A percentile compares a stretch with the other conserved stretches of the same genome.
Conservation (phyloP, 306 rosid genomes). For the Luffa acutangula region DNA sequence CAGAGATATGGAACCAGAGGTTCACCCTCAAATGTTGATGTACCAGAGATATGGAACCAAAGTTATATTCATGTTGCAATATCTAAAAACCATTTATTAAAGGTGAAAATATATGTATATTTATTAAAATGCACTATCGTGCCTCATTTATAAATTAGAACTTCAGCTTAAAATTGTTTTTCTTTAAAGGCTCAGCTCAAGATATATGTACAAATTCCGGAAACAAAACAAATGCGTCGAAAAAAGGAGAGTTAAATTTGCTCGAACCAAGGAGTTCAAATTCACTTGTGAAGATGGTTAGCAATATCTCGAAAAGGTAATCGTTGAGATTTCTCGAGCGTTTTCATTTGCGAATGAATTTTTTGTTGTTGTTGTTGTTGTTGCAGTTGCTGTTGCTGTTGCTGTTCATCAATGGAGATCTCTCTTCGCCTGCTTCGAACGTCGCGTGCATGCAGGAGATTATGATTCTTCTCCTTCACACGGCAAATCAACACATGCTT, state of each 20-base stretch:
- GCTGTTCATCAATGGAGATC: slow-evolving; percentile 22
- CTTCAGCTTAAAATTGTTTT: neutral
- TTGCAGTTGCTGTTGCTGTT: slow-evolving; percentile 16
- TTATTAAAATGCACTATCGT: too few species aligned
- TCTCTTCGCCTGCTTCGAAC: slow-evolving; percentile 25
- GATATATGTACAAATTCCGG: neutral
- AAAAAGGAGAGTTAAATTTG: neutral
- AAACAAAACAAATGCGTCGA: neutral
- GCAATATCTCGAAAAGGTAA: slow-evolving; percentile 46
- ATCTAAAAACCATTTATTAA: too few species aligned
- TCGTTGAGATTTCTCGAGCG: slow-evolving; percentile 21
- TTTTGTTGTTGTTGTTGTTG: slow-evolving; percentile 21
- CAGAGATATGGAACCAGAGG: too few species aligned
- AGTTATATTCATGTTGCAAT: too few species aligned
- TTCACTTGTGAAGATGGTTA: neutral
- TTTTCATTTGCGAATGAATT: slow-evolving; percentile 1
- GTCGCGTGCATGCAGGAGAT: slow-evolving; percentile 11
- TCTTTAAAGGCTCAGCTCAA: neutral
- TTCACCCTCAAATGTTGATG: too few species aligned
- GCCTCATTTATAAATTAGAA: too few species aligned
- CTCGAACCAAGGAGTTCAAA: neutral
- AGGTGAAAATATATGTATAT: too few species aligned
- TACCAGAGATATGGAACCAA: too few species aligned
- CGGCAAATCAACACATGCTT: slow-evolving; percentile 62
- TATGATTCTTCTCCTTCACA: slow-evolving; percentile 42